Conservation (phyloP, 768 basidiomycete genomes). For the Auriculariales sp. region DNA sequence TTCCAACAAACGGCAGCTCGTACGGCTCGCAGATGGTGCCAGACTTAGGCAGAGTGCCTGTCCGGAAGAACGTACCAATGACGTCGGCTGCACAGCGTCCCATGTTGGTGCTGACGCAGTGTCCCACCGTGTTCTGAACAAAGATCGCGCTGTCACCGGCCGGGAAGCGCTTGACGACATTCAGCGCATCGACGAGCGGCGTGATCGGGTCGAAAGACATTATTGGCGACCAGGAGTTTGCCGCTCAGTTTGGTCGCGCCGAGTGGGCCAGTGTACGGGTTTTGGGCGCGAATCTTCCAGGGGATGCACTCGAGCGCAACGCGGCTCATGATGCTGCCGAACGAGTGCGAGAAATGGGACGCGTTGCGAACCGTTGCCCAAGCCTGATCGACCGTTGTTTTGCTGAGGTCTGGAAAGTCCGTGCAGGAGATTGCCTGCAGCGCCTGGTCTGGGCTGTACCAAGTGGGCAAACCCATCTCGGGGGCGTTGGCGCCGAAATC, state of each 20-base stretch:
- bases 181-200: background rate
- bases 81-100: constrained; percentile 2
- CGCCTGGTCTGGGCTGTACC: background rate
- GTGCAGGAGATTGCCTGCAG: background rate
- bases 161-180: background rate
- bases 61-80: background rate
- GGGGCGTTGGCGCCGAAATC: background rate
- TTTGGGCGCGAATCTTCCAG: background rate
- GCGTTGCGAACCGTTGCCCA: background rate
- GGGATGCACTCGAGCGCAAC: background rate
- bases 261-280: background rate
- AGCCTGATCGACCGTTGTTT: background rate
- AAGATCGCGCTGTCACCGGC: background rate
- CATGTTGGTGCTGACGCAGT: background rate
- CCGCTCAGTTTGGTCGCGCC: background rate
- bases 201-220: background rate
- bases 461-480: background rate
- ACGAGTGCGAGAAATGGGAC: background rate
- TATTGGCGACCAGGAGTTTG: background rate
- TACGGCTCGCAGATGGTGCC: constrained; percentile 2
- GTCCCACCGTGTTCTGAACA: background rate
- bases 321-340: background rate
- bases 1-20: background rate
- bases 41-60: constrained; percentile 1
- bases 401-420: background rate